A percentile compares a stretch with the other conserved stretches of the same genome.
These are phyloP conservation scores for Podaxis sp. DNA, from an alignment of 768 basidiomycete genomes.

Conservation along the genomic window DNA sequence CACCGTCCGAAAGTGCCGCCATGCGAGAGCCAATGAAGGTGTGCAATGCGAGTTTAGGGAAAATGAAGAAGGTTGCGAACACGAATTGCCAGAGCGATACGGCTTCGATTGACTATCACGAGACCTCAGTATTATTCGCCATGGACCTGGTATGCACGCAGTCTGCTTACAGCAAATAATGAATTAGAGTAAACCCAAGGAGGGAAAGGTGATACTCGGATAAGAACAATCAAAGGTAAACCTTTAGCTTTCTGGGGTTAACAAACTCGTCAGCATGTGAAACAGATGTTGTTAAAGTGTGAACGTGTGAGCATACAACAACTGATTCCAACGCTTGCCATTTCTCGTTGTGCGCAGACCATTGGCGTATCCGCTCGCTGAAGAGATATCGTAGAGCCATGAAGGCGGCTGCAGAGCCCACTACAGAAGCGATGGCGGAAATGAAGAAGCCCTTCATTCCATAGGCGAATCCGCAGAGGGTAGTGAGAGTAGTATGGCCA, in stretches of 20 bases:
- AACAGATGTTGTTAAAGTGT: neutral
- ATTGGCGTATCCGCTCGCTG: slow-evolving; percentile 50
- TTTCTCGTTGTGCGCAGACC: slow-evolving; percentile 63
- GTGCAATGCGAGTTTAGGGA: slow-evolving; percentile 71
- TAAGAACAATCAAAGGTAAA: slow-evolving; percentile 77
- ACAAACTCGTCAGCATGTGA: slow-evolving; percentile 1
- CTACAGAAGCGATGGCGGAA: slow-evolving; percentile 56
- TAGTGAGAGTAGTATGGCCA: slow-evolving; percentile 66
- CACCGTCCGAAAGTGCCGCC: slow-evolving; percentile 73
- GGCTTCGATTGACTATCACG: slow-evolving; percentile 62
- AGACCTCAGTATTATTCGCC: slow-evolving; percentile 1
- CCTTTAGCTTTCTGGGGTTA: slow-evolving; percentile 63
- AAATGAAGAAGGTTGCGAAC: slow-evolving; percentile 66
- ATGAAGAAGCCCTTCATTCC: slow-evolving; percentile 77
- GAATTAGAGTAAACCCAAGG: slow-evolving; percentile 89
- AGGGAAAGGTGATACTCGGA: slow-evolving; percentile 80
- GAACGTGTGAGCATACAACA: slow-evolving; percentile 48
- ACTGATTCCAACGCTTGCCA: slow-evolving; percentile 81
- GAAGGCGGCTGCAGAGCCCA: slow-evolving; percentile 67
- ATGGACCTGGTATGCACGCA: slow-evolving; percentile 15
- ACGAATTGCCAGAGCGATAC: slow-evolving; percentile 77
- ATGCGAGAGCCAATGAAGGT: slow-evolving; percentile 80
- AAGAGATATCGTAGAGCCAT: slow-evolving; percentile 60
- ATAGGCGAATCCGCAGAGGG: slow-evolving; percentile 81
- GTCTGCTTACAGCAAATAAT: slow-evolving; percentile 63